A percentile compares a stretch with the other conserved stretches of the same genome.
phyloP scores from a whole-genome alignment of 106 monocot genomes.

The Dioscorea zingiberensis region DNA sequence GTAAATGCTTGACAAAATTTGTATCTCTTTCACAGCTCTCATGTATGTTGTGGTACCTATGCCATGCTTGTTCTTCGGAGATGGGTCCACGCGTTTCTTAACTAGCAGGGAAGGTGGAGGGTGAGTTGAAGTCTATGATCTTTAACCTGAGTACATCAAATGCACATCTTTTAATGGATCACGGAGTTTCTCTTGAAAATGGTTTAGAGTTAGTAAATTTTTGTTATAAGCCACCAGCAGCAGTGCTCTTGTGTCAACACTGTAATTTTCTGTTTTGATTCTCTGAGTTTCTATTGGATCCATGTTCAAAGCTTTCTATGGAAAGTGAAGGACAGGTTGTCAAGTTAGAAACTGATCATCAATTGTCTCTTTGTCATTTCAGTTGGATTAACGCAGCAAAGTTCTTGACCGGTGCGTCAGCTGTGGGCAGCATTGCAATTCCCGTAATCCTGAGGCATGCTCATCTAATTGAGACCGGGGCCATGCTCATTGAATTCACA shows the following conservation, averaged over 20 bases:
- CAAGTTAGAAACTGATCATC: background rate
- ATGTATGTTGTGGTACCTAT: slow-evolving; percentile 95
- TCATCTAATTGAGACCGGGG: slow-evolving; percentile 75
- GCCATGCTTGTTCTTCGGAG: slow-evolving; percentile 96
- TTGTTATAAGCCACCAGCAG: no score
- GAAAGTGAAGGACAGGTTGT: no score
- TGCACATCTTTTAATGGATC: no score
- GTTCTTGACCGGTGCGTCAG: slow-evolving; percentile 87
- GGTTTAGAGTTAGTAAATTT: no score
- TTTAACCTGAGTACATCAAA: no score
- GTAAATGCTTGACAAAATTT: background rate
- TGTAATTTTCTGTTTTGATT: no score
- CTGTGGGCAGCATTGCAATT: slow-evolving; percentile 88
- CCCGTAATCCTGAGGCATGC: slow-evolving; percentile 86
- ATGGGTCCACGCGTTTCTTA: slow-evolving; percentile 76
- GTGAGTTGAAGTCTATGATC: slow-evolving; percentile 32
- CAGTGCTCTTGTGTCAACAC: no score
- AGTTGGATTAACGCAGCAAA: slow-evolving; percentile 93
- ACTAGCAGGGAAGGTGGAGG: slow-evolving; percentile 86
- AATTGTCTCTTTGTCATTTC: slow-evolving; percentile 7
- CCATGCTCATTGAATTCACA: slow-evolving; percentile 92
- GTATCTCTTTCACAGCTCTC: slow-evolving; percentile 36
- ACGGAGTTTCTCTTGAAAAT: no score
- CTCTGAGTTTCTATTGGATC: no score
- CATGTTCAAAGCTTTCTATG: no score